phyloP scores from a whole-genome alignment of 371 early-diverging fungal species.

The Lichtheimia corymbifera region DNA sequence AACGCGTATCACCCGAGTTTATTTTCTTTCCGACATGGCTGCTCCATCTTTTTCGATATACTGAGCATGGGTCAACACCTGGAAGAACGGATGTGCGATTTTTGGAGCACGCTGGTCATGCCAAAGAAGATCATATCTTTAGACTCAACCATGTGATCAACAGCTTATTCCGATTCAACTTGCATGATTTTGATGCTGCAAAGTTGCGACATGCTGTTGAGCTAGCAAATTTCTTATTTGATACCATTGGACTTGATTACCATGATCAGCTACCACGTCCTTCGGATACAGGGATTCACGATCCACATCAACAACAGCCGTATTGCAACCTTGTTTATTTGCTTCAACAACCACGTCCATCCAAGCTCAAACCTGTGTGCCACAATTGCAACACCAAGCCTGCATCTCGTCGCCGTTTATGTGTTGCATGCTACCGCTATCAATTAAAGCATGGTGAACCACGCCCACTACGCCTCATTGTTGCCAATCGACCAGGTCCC shows the following conservation, averaged over 20 bases:
- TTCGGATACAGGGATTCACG: neutral
- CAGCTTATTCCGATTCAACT: slow-evolving; percentile 42
- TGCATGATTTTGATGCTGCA: slow-evolving; percentile 28
- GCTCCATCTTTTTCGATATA: slow-evolving; percentile 41
- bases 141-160: slow-evolving; percentile 48
- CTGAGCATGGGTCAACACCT: slow-evolving; percentile 35
- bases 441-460: slow-evolving; percentile 40
- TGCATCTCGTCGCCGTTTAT: slow-evolving; percentile 40
- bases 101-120: slow-evolving; percentile 36
- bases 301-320: slow-evolving; percentile 21
- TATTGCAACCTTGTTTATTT: slow-evolving; percentile 28
- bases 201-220: slow-evolving; percentile 33
- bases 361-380: slow-evolving; percentile 39
- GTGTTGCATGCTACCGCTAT: slow-evolving; percentile 51
- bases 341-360: slow-evolving; percentile 33
- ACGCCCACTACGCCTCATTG: slow-evolving; percentile 35
- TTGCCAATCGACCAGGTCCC: slow-evolving; percentile 33
- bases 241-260: slow-evolving; percentile 27
- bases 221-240: slow-evolving; percentile 39
- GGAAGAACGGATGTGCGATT: slow-evolving; percentile 46
- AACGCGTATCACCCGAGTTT: slow-evolving; percentile 39
- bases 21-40: slow-evolving; percentile 52
- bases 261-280: slow-evolving; percentile 20
- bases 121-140: slow-evolving; percentile 49
- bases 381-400: slow-evolving; percentile 42